Base-by-base conservation (phyloP, 2,329 filamentous ascomycete genomes). In the Colletotrichum falcatum region DNA sequence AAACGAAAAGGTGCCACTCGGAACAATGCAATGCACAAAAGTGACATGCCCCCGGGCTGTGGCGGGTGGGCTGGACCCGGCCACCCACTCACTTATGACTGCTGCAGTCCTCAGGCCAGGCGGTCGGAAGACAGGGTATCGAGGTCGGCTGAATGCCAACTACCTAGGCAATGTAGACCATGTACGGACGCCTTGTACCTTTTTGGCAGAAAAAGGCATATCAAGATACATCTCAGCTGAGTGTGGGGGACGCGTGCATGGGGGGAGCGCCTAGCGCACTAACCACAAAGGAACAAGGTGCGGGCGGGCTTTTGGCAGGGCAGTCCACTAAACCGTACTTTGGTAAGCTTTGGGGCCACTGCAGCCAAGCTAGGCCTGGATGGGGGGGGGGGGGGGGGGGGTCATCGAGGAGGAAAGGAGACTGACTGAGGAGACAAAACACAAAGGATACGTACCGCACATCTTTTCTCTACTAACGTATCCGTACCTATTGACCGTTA, bases 321-420 rank as follows among this genome's bases (percentile, higher is more conserved):
- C 54, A 35, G 39, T 20, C 54, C 46, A 59, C 66, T 55, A n/a
- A 65, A 49, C 44, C 59, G 20, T 26, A 59, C 16, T 66, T 42
- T 46, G 48, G 55, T 69, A 66, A 66, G 65, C 65, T 66, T 66
- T 23, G 49, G 58, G 58, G 33, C 30, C 58, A 59, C 61, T 44
- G 54, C 56, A 56, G 65, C 60, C 65, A 65, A 59, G 66, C 53
- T 18, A 46, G 54, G 53, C 11, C 46, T 23, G 26, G 54, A 53
- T n/a, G n/a, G n/a, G n/a, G n/a, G n/a, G n/a, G n/a, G n/a, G n/a
- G n/a, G n/a, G n/a, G n/a, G n/a, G n/a, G n/a, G 23, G 64, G 53
- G 30, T 62, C 20, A 23, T 23, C 33, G 30, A 20, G 23, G 35
- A 28, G 12, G 53, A 35, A 42, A 26, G 26, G 44, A 12, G 14